Percentiles rank a stretch among this genome's conserved stretches.
Evolutionary conservation across 192 early-diverging fungal genomes (phyloP).

Genomic region (Coemansia sp.): DNA sequence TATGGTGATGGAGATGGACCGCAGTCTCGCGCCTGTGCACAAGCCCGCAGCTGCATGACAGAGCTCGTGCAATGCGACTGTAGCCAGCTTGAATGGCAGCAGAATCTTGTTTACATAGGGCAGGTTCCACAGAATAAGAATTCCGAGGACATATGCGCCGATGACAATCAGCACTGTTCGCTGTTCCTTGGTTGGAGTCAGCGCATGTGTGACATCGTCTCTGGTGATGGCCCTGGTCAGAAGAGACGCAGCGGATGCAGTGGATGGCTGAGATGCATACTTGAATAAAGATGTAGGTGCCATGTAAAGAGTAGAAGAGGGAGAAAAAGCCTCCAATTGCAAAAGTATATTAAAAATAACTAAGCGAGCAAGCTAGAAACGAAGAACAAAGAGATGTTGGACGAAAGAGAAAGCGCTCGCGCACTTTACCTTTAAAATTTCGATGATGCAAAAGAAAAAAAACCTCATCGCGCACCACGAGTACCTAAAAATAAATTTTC

Average conservation of each 20-base stretch:
- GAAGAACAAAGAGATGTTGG: too few species aligned
- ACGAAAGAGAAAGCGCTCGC: too few species aligned
- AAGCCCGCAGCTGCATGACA: slow-evolving; percentile 86
- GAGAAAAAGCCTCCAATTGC: too few species aligned
- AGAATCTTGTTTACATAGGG: slow-evolving; percentile 82
- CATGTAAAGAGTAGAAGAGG: too few species aligned
- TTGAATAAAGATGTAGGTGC: not conserved
- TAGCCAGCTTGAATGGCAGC: slow-evolving; percentile 95
- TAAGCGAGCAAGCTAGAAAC: too few species aligned
- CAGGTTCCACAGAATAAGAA: slow-evolving; percentile 83
- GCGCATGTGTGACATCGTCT: slow-evolving; percentile 31
- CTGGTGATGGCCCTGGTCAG: slow-evolving; percentile 23
- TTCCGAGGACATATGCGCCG: slow-evolving; percentile 67
- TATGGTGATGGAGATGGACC: slow-evolving; percentile 86
- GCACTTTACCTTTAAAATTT: too few species aligned
- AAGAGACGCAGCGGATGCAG: slow-evolving; percentile 4
- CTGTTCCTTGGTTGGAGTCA: slow-evolving; percentile 51
- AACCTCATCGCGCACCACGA: too few species aligned
- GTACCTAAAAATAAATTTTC: too few species aligned
- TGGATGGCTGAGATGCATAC: not conserved
- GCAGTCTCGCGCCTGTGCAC: slow-evolving; percentile 86
- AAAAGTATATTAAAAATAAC: too few species aligned
- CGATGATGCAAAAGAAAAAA: too few species aligned
- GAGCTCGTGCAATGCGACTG: slow-evolving; percentile 94
- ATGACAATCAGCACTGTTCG: slow-evolving; percentile 53